Evolutionary conservation across 2,329 filamentous ascomycete species (phyloP), one percentile per base, ranked within the genome.

Genomic region (Ophiosphaerella herpotricha): DNA sequence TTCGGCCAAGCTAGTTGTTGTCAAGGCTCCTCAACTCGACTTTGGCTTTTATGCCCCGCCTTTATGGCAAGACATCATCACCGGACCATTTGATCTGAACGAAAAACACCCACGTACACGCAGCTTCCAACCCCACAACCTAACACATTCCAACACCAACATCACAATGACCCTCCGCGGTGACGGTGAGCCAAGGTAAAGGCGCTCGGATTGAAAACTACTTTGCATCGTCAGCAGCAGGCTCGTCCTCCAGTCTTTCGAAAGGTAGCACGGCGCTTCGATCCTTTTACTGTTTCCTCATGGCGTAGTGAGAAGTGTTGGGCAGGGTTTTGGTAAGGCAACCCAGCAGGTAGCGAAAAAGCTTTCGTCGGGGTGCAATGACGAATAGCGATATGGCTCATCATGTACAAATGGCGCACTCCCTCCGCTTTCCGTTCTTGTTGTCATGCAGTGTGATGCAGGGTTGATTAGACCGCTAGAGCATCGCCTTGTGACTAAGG

Each of bases 171-270:
- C 12, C 16, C n/a, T 5, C 32, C 33, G 29, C 41, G 14, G 23
- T 23, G 24, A n/a, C 18, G 4, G 3, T 21, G 43, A 44, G 43
- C 32, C 42, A 52, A 34, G 53, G 40, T 45, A 58, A 56, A 59
- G 57, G 61, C 67, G 67, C 67, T 70, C 60, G 55, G 67, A 70
- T 70, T 70, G 67, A 70, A 70, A 70, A 70, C 67, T 70, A 70
- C 65, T 43, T 55, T 50, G 61, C 24, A 35, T 50, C 46, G 54
- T 68, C 67, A 70, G 51, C 38, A 70, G 65, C 67, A 51, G 46
- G 55, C 61, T 35, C 54, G 50, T 53, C 52, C 48, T 57, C 50
- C 52, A 52, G 50, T 46, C 54, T 48, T 48, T 46, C 41, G 48
- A 42, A 48, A 56, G 50, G 46, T 23, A 50, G 41, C 43, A 46